Conservation (phyloP, 768 basidiomycete species). For the Auricularia sp. region DNA sequence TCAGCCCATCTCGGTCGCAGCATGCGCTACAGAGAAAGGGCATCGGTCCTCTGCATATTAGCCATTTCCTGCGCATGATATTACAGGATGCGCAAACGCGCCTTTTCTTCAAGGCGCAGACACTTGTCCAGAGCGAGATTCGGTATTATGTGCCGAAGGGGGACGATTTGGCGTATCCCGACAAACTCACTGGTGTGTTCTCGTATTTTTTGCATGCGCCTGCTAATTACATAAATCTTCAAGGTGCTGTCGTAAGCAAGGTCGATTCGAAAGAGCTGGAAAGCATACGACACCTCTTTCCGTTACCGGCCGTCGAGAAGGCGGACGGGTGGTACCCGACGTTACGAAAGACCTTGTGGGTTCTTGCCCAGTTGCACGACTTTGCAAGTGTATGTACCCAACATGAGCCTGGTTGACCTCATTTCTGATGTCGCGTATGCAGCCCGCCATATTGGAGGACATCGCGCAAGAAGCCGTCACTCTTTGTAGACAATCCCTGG, state of each 20-base stretch:
- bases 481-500: conserved; percentile 73
- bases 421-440: conserved; percentile 1
- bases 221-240: neutral
- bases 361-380: conserved; percentile 78
- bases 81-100: conserved; percentile 94
- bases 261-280: conserved; percentile 42
- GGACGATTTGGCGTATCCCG: conserved; percentile 82
- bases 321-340: conserved; percentile 92
- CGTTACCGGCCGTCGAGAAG: conserved; percentile 57
- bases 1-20: conserved; percentile 20
- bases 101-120: conserved; percentile 92
- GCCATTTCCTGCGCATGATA: conserved; percentile 76
- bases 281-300: conserved; percentile 58
- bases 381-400: conserved; percentile 66
- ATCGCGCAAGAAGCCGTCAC: conserved; percentile 88
- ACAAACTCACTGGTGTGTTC: conserved; percentile 59
- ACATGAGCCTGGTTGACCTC: neutral
- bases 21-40: conserved; percentile 24
- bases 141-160: conserved; percentile 66
- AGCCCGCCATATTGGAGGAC: conserved; percentile 96
- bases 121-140: conserved; percentile 82
- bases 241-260: conserved; percentile 32
- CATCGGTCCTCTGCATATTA: conserved; percentile 62
- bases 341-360: conserved; percentile 80
- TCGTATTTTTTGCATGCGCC: neutral